These are phyloP conservation scores for Tolypocladium nubicola DNA, from an alignment of 2,329 filamentous ascomycete genomes.

Conservation along the genomic window DNA sequence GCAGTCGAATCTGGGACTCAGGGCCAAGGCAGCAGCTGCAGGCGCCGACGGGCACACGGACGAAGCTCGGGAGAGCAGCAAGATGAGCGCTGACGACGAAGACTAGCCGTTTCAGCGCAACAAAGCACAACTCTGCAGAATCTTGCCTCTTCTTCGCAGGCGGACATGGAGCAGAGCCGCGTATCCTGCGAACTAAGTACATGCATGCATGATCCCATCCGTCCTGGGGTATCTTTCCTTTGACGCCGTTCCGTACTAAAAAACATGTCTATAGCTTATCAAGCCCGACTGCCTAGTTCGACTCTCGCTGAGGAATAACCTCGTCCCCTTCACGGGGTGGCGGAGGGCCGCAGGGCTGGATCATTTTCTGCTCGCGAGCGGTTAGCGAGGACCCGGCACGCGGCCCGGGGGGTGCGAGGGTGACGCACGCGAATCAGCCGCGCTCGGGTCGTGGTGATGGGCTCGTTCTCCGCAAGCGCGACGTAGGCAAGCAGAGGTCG, in stretches of 20 bases:
- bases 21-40: slow-evolving; percentile 11
- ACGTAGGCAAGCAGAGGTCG: slow-evolving; percentile 82
- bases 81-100: slow-evolving; percentile 2
- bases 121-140: background rate
- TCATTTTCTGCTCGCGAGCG: slow-evolving; percentile 47
- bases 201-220: background rate
- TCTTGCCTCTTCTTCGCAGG: background rate
- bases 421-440: slow-evolving; percentile 61
- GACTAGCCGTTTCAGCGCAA: background rate
- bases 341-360: slow-evolving; percentile 50
- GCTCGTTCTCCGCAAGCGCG: slow-evolving; percentile 78
- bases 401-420: background rate
- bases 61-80: slow-evolving; percentile 4
- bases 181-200: background rate
- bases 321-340: slow-evolving; percentile 40
- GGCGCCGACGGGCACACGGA: slow-evolving; percentile 14
- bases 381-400: slow-evolving; percentile 1
- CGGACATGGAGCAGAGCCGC: background rate
- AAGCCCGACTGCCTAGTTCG: background rate
- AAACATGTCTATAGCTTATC: background rate
- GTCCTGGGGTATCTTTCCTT: background rate
- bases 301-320: background rate
- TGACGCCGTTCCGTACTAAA: background rate
- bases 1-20: slow-evolving; percentile 49
- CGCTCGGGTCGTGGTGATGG: slow-evolving; percentile 67